These are phyloP conservation scores for Curvularia sp. DNA, from an alignment of 2,329 filamentous ascomycete species.

Conservation along the genomic window DNA sequence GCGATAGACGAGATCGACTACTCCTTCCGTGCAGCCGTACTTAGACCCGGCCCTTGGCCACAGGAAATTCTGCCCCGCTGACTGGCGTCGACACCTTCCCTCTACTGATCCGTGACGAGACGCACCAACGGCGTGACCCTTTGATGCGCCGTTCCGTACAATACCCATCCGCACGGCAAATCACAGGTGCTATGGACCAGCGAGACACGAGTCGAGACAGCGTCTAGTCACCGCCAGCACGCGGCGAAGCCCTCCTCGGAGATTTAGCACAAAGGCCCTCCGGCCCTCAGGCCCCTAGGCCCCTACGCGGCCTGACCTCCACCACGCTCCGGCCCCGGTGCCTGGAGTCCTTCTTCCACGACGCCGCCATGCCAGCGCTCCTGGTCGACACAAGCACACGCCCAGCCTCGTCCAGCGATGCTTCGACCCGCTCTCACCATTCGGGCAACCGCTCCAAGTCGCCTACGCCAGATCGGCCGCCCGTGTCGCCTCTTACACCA, in stretches of 20 bases:
- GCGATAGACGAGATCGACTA: slow-evolving; percentile 16
- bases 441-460: slow-evolving; percentile 39
- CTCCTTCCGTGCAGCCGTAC: not conserved
- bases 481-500: slow-evolving; percentile 53
- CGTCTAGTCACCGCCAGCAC: slow-evolving; percentile 22
- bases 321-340: slow-evolving; percentile 26
- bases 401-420: slow-evolving; percentile 35
- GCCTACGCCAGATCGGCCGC: slow-evolving; percentile 47
- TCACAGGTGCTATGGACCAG: slow-evolving; percentile 22
- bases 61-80: slow-evolving; percentile 13
- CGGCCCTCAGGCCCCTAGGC: slow-evolving; percentile 10
- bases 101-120: slow-evolving; percentile 8
- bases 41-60: slow-evolving; percentile 9
- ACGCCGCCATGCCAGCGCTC: slow-evolving; percentile 50
- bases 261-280: slow-evolving; percentile 10
- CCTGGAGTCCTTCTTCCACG: slow-evolving; percentile 29
- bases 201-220: slow-evolving; percentile 16
- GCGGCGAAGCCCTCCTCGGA: slow-evolving; percentile 20
- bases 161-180: slow-evolving; percentile 13
- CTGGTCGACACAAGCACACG: slow-evolving; percentile 41
- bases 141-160: slow-evolving; percentile 7
- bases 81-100: slow-evolving; percentile 7
- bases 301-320: slow-evolving; percentile 17
- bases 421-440: slow-evolving; percentile 32
- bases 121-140: slow-evolving; percentile 7